Evolutionary conservation across 2,329 filamentous ascomycete species (phyloP), one percentile per base, ranked within the genome.

Genomic region (Neodidymelliopsis sp.): DNA sequence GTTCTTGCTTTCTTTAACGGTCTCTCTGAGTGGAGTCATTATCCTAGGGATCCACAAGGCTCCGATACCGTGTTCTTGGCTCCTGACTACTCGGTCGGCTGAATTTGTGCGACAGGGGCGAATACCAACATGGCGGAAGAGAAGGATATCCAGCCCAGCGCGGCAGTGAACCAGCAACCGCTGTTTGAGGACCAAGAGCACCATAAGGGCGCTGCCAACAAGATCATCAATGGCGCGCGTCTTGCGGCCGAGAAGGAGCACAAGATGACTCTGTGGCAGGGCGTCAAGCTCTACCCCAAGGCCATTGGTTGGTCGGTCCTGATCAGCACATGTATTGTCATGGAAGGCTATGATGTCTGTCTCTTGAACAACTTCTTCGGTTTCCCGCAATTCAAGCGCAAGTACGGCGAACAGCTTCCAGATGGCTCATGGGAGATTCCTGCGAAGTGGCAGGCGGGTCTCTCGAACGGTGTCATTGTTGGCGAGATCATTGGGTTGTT

Each of bases 301-400:
- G 91, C 91, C 16, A 86, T 95, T 47, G 81, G 77, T 16, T 96
- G 90, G 90, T 90, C 86, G 62, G 66, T 96, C 39, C 77, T 95
- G 50, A 92, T 96, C 72, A 93, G 88, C n/a, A 93, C 90, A 0
- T 92, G 89, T 69, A 94, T 96, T 65, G 85, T 84, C 63, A 96
- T 96, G 91, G 91, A 96, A 73, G 91, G 90, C 24, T 95, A 92
- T 75, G 90, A 96, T 67, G 80, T 94, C 49, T 86, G 84, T 63
- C 77, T 95, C 42, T 84, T 94, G 63, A 90, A 87, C 77, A 92
- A 92, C 73, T 91, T 94, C 67, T 92, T 84, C 53, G 77, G 68
- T 20, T 77, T 78, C 49, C 74, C 75, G 8, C 68, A 73, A 15
- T 80, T 80, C 70, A 77, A 79, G 47, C 56, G 61, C 31, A 75